Conservation (phyloP, 2,329 filamentous ascomycete species). For the Leptodontidium sp. region DNA sequence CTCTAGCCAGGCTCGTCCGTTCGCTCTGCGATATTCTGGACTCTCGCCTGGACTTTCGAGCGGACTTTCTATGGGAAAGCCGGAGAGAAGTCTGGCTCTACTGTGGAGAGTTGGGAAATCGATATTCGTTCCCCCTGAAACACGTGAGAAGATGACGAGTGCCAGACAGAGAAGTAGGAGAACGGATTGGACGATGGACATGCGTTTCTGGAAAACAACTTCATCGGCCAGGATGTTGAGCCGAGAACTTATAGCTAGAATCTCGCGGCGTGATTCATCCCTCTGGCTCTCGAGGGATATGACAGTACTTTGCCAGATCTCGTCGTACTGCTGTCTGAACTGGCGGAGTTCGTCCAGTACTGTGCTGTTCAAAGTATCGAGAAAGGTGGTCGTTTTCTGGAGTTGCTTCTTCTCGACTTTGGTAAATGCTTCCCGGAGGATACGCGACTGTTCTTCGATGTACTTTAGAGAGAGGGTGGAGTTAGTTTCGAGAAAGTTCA, state of each 20-base stretch:
- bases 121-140: slow-evolving; percentile 49
- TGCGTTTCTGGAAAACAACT: slow-evolving; percentile 84
- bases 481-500: slow-evolving; percentile 91
- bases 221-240: slow-evolving; percentile 94
- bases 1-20: slow-evolving; percentile 32
- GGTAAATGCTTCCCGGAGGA: slow-evolving; percentile 85
- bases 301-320: slow-evolving; percentile 95
- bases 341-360: slow-evolving; percentile 82
- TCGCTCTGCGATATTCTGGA: slow-evolving; percentile 33
- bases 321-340: slow-evolving; percentile 88
- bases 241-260: slow-evolving; percentile 80
- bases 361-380: slow-evolving; percentile 86
- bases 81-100: slow-evolving; percentile 31
- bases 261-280: slow-evolving; percentile 83
- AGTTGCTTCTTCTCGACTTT: slow-evolving; percentile 89
- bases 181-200: slow-evolving; percentile 91
- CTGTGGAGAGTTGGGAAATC: slow-evolving; percentile 39
- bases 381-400: slow-evolving; percentile 80
- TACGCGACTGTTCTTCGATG: slow-evolving; percentile 93
- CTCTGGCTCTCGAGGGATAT: slow-evolving; percentile 90
- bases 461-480: slow-evolving; percentile 93
- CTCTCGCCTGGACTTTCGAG: slow-evolving; percentile 41
- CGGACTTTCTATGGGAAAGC: slow-evolving; percentile 36
- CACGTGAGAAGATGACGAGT: slow-evolving; percentile 81
- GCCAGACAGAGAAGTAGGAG: slow-evolving; percentile 87